Percentiles rank a stretch among this genome's conserved stretches.
Evolutionary conservation across 306 rosid species (phyloP).

Genomic region (Sicyos edulis): DNA sequence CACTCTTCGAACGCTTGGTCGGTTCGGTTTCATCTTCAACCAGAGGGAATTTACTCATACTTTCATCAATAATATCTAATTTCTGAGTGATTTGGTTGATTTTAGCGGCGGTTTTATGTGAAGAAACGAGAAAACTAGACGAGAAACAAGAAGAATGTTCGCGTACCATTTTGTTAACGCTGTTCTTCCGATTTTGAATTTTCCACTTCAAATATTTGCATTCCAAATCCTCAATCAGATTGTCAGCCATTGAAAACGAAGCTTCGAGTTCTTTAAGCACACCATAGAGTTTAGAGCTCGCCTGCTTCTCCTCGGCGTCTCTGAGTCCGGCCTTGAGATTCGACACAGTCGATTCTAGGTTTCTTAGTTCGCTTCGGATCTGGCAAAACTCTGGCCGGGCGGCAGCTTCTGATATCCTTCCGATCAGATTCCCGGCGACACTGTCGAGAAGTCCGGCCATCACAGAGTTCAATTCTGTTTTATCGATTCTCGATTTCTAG

Average conservation of each 20-base stretch:
- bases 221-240: slow-evolving; percentile 31
- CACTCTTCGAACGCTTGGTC: neutral
- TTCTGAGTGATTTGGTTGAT: slow-evolving; percentile 17
- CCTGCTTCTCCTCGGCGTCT: slow-evolving; percentile 33
- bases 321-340: slow-evolving; percentile 21
- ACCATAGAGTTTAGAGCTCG: neutral
- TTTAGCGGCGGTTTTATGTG: neutral
- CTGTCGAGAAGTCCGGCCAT: slow-evolving; percentile 3
- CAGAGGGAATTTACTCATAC: slow-evolving; percentile 9
- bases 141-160: slow-evolving; percentile 22
- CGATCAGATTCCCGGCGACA: slow-evolving; percentile 6
- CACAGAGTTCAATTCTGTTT: neutral
- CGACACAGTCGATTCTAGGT: slow-evolving; percentile 17
- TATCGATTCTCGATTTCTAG: neutral
- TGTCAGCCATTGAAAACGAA: slow-evolving; percentile 18
- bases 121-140: slow-evolving; percentile 18
- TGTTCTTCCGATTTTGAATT: slow-evolving; percentile 8
- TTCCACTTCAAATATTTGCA: slow-evolving; percentile 7
- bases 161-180: slow-evolving; percentile 5
- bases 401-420: neutral
- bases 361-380: slow-evolving; percentile 17
- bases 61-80: slow-evolving; percentile 18
- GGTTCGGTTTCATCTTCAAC: neutral
- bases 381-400: neutral
- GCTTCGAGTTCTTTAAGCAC: slow-evolving; percentile 25